Percentiles rank a stretch among this genome's conserved stretches.
Conservation (phyloP, 2,329 filamentous ascomycete species). For the Penicillium crustosum region DNA sequence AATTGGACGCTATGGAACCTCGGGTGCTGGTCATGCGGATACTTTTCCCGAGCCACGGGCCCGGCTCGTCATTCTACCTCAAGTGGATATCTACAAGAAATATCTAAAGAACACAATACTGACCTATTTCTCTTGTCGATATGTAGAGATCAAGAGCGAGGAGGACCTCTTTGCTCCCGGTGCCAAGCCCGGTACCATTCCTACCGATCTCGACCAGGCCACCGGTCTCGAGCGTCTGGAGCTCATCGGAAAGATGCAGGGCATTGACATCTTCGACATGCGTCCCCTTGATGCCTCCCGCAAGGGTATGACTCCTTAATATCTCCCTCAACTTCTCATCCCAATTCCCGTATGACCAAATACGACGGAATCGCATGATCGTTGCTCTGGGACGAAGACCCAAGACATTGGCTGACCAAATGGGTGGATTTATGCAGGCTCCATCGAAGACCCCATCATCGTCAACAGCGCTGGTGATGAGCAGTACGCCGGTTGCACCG, state of each 20-base stretch:
- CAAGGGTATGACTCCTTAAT: slow-evolving; percentile 61
- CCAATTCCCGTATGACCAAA: neutral
- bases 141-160: slow-evolving; percentile 74
- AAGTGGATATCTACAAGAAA: neutral
- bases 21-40: slow-evolving; percentile 14
- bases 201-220: slow-evolving; percentile 91
- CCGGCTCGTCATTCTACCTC: neutral
- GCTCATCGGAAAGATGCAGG: slow-evolving; percentile 99
- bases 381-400: neutral
- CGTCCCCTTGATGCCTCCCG: slow-evolving; percentile 88
- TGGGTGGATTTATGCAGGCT: slow-evolving; percentile 57
- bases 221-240: slow-evolving; percentile 98
- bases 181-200: slow-evolving; percentile 76
- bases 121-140: slow-evolving; percentile 25
- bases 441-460: slow-evolving; percentile 82
- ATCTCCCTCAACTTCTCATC: slow-evolving; percentile 19
- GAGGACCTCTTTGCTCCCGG: slow-evolving; percentile 85
- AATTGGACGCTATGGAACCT: slow-evolving; percentile 15
- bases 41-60: slow-evolving; percentile 11
- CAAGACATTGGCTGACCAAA: slow-evolving; percentile 9
- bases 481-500: slow-evolving; percentile 96
- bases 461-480: slow-evolving; percentile 92
- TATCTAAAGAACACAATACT: neutral
- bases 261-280: slow-evolving; percentile 98
- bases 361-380: neutral